phyloP scores from a whole-genome alignment of 2,329 filamentous ascomycete genomes.

The Paradendryphiella salina region DNA sequence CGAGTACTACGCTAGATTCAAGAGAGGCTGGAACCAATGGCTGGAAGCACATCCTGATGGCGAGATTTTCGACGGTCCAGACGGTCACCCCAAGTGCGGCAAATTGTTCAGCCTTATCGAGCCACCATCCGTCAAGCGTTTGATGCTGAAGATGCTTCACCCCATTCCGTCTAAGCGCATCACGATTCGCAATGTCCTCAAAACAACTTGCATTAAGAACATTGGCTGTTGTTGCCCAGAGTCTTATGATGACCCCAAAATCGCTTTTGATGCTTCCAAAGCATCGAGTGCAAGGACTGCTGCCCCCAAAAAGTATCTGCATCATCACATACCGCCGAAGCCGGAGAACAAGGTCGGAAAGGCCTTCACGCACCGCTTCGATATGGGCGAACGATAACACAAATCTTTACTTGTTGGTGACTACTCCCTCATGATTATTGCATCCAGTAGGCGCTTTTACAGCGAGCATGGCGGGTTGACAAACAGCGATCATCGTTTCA shows the following conservation, averaged over 20 bases:
- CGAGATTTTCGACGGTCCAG: slow-evolving; percentile 56
- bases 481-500: neutral
- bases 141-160: slow-evolving; percentile 81
- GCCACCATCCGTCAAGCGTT: slow-evolving; percentile 64
- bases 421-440: slow-evolving; percentile 2
- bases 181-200: slow-evolving; percentile 68
- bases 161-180: slow-evolving; percentile 73
- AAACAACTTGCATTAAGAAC: slow-evolving; percentile 71
- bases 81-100: slow-evolving; percentile 66
- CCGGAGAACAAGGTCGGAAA: slow-evolving; percentile 44
- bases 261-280: slow-evolving; percentile 61
- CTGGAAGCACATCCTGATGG: slow-evolving; percentile 59
- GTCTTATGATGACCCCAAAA: slow-evolving; percentile 66
- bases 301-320: slow-evolving; percentile 47
- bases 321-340: slow-evolving; percentile 52
- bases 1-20: slow-evolving; percentile 65
- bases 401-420: neutral
- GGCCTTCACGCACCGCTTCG: slow-evolving; percentile 45
- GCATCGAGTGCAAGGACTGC: slow-evolving; percentile 40
- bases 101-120: slow-evolving; percentile 71
- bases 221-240: slow-evolving; percentile 80
- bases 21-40: slow-evolving; percentile 70
- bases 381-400: slow-evolving; percentile 44
- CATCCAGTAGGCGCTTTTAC: neutral
- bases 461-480: slow-evolving; percentile 1